These are phyloP conservation scores for Moniliophthora roreri DNA, from an alignment of 1,284 basidiomycete genomes.

Conservation along the genomic window DNA sequence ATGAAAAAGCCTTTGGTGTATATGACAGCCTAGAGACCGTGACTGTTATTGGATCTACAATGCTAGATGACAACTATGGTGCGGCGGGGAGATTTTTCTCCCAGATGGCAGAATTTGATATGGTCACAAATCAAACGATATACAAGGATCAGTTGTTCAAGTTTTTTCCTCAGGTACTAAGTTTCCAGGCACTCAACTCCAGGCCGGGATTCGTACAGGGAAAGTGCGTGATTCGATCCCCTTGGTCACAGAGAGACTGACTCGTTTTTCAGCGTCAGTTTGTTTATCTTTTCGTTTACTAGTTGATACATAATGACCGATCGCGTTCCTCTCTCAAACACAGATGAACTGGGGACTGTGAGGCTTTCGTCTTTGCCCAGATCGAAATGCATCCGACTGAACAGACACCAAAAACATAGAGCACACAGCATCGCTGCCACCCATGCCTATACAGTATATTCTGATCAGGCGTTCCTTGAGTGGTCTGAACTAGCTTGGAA, in stretches of 20 bases:
- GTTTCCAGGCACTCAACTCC: background rate
- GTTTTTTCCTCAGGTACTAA: constrained; percentile 1
- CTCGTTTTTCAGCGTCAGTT: background rate
- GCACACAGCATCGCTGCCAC: background rate
- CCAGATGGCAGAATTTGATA: constrained; percentile 11
- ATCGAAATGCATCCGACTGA: background rate
- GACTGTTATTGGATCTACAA: no score
- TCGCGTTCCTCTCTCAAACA: no score
- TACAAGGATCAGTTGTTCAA: constrained; percentile 4
- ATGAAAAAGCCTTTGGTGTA: background rate
- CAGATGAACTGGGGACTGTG: constrained; percentile 1
- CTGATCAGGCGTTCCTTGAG: background rate
- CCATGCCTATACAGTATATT: background rate
- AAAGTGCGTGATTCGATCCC: background rate
- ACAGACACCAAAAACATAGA: background rate
- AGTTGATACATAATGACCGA: no score
- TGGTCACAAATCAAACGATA: background rate
- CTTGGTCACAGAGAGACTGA: background rate
- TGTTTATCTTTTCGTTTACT: background rate
- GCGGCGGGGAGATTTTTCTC: constrained; percentile 1
- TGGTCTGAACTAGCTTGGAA: background rate
- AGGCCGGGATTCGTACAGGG: background rate
- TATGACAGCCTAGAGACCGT: background rate
- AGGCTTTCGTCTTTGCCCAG: background rate
- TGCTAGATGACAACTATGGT: background rate